These are phyloP conservation scores for Emydomyces testavorans DNA, from an alignment of 2,329 filamentous ascomycete genomes.

Conservation along the genomic window DNA sequence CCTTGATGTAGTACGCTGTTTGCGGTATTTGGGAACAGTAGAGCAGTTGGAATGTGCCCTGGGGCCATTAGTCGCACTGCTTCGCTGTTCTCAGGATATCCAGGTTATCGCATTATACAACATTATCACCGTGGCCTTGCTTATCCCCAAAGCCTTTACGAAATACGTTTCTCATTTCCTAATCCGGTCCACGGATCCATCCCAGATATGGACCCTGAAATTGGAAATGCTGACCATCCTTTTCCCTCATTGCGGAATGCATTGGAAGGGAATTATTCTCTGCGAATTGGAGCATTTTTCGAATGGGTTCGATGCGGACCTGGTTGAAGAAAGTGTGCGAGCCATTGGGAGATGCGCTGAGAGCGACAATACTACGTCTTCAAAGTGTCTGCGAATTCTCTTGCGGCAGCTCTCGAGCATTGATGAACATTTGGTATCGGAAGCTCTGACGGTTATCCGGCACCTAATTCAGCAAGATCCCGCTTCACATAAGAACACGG, in stretches of 20 bases:
- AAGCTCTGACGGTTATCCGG: conserved; percentile 86
- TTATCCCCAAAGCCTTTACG: conserved; percentile 66
- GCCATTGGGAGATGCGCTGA: conserved; percentile 92
- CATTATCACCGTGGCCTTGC: conserved; percentile 81
- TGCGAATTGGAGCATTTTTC: conserved; percentile 93
- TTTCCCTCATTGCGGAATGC: conserved; percentile 66
- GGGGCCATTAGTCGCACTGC: conserved; percentile 72
- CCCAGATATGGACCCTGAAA: conserved; percentile 80
- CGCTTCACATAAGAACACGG: conserved; percentile 65
- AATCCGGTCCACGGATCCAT: conserved; percentile 64
- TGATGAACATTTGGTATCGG: conserved; percentile 77
- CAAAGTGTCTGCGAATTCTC: conserved; percentile 69
- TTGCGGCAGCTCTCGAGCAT: conserved; percentile 78
- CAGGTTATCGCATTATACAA: conserved; percentile 86
- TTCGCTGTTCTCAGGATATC: conserved; percentile 75
- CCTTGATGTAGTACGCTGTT: conserved; percentile 73
- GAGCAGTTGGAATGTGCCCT: conserved; percentile 64
- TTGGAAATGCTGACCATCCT: conserved; percentile 82
- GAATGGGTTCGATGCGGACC: conserved; percentile 56
- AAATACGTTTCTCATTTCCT: conserved; percentile 84
- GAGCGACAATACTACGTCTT: conserved; percentile 56
- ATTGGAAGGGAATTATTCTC: conserved; percentile 74
- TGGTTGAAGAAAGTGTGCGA: conserved; percentile 80
- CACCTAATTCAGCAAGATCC: conserved; percentile 92
- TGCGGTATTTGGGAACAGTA: conserved; percentile 68